Conservation (phyloP, 352 stramenopile species). For the Pythium utonaiense region DNA sequence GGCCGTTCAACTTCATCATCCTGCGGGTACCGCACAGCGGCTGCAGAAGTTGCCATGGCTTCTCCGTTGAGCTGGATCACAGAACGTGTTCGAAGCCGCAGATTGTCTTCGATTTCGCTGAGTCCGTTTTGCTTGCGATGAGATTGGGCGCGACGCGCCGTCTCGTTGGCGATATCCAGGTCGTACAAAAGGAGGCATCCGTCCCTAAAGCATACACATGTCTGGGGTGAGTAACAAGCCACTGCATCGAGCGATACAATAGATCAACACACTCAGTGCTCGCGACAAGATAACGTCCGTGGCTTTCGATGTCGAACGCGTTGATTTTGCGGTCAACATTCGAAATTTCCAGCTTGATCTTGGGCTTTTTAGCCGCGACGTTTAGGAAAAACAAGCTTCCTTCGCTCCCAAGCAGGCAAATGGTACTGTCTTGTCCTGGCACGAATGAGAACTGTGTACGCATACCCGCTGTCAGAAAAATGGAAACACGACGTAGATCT, state of each 20-base stretch:
- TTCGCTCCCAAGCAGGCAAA: conserved; percentile 68
- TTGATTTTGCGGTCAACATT: conserved; percentile 48
- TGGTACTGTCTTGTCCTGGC: conserved; percentile 44
- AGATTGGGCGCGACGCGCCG: conserved; percentile 34
- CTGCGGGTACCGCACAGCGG: neutral
- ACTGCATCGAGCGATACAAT: neutral
- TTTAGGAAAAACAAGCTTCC: conserved; percentile 74
- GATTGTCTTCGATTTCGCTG: conserved; percentile 37
- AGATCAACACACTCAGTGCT: conserved; percentile 46
- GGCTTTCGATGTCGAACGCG: conserved; percentile 64
- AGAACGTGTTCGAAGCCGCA: conserved; percentile 37
- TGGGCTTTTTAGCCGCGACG: conserved; percentile 55
- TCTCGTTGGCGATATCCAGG: conserved; percentile 71
- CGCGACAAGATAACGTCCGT: conserved; percentile 64
- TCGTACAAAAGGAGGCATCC: conserved; percentile 78
- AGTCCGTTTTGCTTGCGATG: conserved; percentile 41
- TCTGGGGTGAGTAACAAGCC: too few species aligned
- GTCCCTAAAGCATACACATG: conserved; percentile 43
- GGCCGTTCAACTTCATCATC: conserved; percentile 25
- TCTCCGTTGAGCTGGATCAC: conserved; percentile 18
- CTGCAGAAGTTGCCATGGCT: neutral
- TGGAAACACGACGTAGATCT: too few species aligned
- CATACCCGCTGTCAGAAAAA: neutral
- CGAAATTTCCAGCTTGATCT: conserved; percentile 73
- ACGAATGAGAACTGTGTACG: conserved; percentile 59